Base-by-base conservation (phyloP, 495 filamentous ascomycete species). In the Xylaria venustula region DNA sequence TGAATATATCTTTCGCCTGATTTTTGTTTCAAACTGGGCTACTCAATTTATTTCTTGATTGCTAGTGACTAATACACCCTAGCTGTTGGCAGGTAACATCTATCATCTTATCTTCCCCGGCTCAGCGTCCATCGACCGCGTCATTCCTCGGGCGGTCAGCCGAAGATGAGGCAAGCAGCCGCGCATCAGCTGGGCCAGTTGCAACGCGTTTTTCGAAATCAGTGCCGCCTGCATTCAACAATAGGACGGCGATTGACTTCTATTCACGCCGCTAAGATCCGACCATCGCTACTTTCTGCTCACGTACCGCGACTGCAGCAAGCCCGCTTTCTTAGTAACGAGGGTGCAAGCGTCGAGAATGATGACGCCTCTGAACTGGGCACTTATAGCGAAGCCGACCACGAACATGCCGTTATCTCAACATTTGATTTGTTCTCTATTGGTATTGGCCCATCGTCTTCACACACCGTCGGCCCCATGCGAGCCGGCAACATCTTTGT, bases 371-470 rank as follows among this genome's bases (percentile, higher is more conserved):
- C 58, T 0, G 40, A 68, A 25, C 54, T 63, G 2, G 71, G 70
- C 19, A 71, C 67, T 12, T 74, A 74, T 26, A 74, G 66, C 32
- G 71, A 74, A 60, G 63, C 71, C 17, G 71, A 74, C 49, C 71
- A 74, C 49, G 71, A 74, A 42, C 71, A 74, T 62, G 71, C 71
- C 26, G 71, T 74, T 47, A 74, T 74, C 11, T 74, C 71, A n/a
- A 66, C 71, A 0, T 74, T 74, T 28, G 71, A 74, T 62, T 59
- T 74, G 2, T 74, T 74, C 61, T 74, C 71, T 11, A 71, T 74
- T 28, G 71, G 71, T 57, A 72, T 74, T 57, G 71, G 71, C 8
- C 71, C 71, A 23, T 74, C 71, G 4, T 74, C 71, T 2, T 74
- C 71, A 12, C 71, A 74, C 49, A 74, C 71, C 1, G 71, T 74